Evolutionary conservation across 1,284 basidiomycete species (phyloP), one percentile per base, ranked within the genome.

Genomic region (Somion occarium): DNA sequence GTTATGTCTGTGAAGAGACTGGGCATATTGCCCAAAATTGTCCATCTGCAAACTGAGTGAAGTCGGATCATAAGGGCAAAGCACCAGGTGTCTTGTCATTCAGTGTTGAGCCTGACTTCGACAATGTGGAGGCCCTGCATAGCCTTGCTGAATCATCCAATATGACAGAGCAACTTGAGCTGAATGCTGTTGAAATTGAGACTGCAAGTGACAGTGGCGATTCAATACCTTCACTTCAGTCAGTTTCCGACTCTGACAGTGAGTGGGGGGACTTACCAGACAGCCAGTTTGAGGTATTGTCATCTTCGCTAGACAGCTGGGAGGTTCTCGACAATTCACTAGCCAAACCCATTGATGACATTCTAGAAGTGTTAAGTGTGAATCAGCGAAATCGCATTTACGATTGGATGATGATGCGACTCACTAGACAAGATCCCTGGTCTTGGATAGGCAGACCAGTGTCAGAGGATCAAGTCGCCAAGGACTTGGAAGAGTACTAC

Each of bases 21-120:
- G 55, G 56, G 0, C 58, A 58, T 26, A 42, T 56, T 20, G n/a
- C 45, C 7, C 50, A 51, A 3, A 26, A 52, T 12, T 56, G 55
- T 26, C 57, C 55, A 0, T 22, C 45, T 5, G 34, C n/a, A 3
- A 49, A 42, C 12, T 15, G 26, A 3, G 55, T 49, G 1, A 51
- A 41, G 45, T 56, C 52, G 5, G 44, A 49, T 19, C 23, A n/a
- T 13, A 44, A 34, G 19, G 56, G 52, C 5, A 51, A 55, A 44
- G 48, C 56, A 0, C 56, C 55, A 1, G 56, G 55, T 4, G 3
- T 55, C 3, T 23, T 45, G 1, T 15, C 22, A 13, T 37, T 27
- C 19, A 50, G 41, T 23, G 22, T 55, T 2, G 43, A 19, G 13
- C 9, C 50, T 20, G 48, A 46, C 20, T 20, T 30, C n/a, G 43